Conservation (phyloP, 805 yeast genomes). For the Suhomyces xylopsoci region DNA sequence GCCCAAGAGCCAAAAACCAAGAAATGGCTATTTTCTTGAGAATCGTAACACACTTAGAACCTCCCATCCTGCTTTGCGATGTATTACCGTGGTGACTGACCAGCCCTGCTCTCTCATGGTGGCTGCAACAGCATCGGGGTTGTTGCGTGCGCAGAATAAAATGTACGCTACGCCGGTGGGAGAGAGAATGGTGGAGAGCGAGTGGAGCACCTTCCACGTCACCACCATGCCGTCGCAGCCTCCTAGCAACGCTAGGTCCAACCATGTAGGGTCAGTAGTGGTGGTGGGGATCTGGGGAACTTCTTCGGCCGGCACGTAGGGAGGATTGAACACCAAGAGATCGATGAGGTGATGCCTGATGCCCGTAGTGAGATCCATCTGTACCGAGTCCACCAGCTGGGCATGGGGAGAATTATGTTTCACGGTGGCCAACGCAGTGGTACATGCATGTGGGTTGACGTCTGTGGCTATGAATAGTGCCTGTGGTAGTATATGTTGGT, state of each 20-base stretch:
- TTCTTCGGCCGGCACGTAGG: conserved; percentile 86
- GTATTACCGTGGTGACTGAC: conserved; percentile 50
- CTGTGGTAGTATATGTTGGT: conserved; percentile 49
- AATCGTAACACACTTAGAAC: conserved; percentile 75
- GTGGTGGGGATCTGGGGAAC: conserved; percentile 60
- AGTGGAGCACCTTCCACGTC: conserved; percentile 61
- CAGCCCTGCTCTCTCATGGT: conserved; percentile 51
- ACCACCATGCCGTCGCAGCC: conserved; percentile 89
- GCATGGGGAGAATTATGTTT: conserved; percentile 14
- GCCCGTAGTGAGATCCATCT: conserved; percentile 55
- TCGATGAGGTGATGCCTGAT: conserved; percentile 54
- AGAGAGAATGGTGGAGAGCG: conserved; percentile 52
- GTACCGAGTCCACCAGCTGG: conserved; percentile 30
- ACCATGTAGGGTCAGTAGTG: conserved; percentile 59
- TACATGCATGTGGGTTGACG: conserved; percentile 74
- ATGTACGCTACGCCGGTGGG: conserved; percentile 76
- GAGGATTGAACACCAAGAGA: conserved; percentile 86
- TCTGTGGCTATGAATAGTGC: conserved; percentile 70
- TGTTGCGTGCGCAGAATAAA: conserved; percentile 86
- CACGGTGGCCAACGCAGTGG: conserved; percentile 30
- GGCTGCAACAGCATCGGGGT: conserved; percentile 60
- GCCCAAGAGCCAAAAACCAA: not conserved
- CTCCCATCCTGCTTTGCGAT: conserved; percentile 95
- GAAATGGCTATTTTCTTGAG: conserved; percentile 10
- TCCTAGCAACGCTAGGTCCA: conserved; percentile 87